Conservation (phyloP, 768 basidiomycete species). For the Lepiota brunneoincarnata region DNA sequence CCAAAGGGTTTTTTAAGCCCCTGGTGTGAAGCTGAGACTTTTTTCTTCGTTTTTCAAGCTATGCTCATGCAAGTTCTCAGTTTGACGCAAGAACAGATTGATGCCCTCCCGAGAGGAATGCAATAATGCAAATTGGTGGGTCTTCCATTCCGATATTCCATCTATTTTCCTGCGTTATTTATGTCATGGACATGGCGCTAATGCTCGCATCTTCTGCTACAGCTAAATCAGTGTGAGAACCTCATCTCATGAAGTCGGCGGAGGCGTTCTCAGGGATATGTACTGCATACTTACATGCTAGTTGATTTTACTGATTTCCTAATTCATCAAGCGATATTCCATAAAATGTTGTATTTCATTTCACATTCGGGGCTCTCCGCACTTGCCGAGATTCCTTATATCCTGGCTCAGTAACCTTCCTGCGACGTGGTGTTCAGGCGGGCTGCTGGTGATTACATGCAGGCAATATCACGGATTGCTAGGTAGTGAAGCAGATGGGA, state of each 20-base stretch:
- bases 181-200: background rate
- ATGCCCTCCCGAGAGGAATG: constrained; percentile 76
- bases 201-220: background rate
- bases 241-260: background rate
- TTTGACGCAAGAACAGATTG: constrained; percentile 81
- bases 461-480: background rate
- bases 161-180: background rate
- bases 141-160: constrained; percentile 2
- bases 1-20: constrained; percentile 36
- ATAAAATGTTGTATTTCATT: background rate
- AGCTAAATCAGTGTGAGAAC: constrained; percentile 9
- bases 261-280: background rate
- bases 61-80: constrained; percentile 87
- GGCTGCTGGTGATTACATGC: background rate
- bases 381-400: background rate
- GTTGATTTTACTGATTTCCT: background rate
- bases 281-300: background rate
- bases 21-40: constrained; percentile 16
- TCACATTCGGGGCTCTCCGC: background rate
- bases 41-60: constrained; percentile 38
- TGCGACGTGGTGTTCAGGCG: background rate
- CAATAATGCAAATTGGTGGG: constrained; percentile 75
- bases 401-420: background rate
- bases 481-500: too few species aligned
- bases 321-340: too few species aligned